These are phyloP conservation scores for Arthrobotrys iridis DNA, from an alignment of 2,329 filamentous ascomycete species.

Conservation along the genomic window DNA sequence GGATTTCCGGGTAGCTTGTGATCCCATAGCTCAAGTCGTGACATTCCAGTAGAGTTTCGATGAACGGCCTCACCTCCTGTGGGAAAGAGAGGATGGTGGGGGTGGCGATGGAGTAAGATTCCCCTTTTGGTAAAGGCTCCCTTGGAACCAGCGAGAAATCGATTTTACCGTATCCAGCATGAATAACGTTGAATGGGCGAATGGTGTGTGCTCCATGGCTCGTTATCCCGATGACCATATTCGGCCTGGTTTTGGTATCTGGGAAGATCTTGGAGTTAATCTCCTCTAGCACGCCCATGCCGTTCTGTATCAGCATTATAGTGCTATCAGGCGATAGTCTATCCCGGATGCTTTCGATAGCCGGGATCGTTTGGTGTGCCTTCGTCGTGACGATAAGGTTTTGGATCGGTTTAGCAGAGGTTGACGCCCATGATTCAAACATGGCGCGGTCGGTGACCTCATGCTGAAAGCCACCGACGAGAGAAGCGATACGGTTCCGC, in stretches of 20 bases:
- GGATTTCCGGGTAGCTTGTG: slow-evolving; percentile 53
- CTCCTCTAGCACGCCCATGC: slow-evolving; percentile 83
- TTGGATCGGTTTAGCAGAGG: slow-evolving; percentile 65
- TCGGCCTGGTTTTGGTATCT: slow-evolving; percentile 72
- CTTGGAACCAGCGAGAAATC: slow-evolving; percentile 67
- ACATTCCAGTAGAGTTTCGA: slow-evolving; percentile 28
- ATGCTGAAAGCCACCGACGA: slow-evolving; percentile 57
- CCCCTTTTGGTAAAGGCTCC: slow-evolving; percentile 53
- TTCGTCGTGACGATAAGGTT: slow-evolving; percentile 85
- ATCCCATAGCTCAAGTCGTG: slow-evolving; percentile 39
- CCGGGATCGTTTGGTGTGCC: slow-evolving; percentile 72
- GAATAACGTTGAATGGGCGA: slow-evolving; percentile 66
- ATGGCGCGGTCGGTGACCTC: slow-evolving; percentile 54
- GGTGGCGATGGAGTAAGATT: slow-evolving; percentile 21
- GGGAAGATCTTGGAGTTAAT: slow-evolving; percentile 77
- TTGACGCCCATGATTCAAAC: slow-evolving; percentile 42
- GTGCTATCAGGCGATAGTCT: slow-evolving; percentile 75
- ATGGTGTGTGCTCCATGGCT: slow-evolving; percentile 68
- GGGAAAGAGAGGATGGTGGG: slow-evolving; percentile 8
- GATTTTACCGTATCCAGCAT: slow-evolving; percentile 70
- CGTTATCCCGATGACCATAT: slow-evolving; percentile 77
- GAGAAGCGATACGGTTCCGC: slow-evolving; percentile 61
- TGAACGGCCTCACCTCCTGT: slow-evolving; percentile 11
- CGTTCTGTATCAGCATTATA: slow-evolving; percentile 80
- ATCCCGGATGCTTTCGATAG: slow-evolving; percentile 73